Base-by-base conservation (phyloP, 805 yeast genomes). In the Candida taoyuanica region DNA sequence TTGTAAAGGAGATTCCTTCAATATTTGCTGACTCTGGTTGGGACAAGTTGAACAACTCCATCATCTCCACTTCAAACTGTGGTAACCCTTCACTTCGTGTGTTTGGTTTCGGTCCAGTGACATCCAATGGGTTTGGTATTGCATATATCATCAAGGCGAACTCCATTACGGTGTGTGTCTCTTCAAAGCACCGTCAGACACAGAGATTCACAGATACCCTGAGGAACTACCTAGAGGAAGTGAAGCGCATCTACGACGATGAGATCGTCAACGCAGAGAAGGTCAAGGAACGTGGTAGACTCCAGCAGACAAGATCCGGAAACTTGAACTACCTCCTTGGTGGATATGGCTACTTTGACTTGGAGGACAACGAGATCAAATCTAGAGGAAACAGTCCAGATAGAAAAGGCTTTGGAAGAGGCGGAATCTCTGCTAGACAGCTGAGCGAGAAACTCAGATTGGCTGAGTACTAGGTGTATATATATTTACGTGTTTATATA, bases 21-120 rank as follows among this genome's bases (percentile, higher is more conserved):
- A 72, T 88, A 12, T 88, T 87, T 63, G 82, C 85, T 1, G 95
- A 88, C 59, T 67, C 76, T 7, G 95, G 96, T 20, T 88, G 96
- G 96, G 86, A 81, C 51, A 76, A 78, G 55, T 63, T 88, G 42
- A 86, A 86, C 62, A 84, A 80, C 48, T 82, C 91, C 5, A 73
- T 87, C 16, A 65, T 88, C 18, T 84, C 94, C 12, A 84, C 93
- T 5, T 79, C 89, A 14, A 88, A 88, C 60, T 88, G 97, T 65
- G 96, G 96, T 27, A 88, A 88, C 58, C 95, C 95, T 5, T 83
- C 95, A 2, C 68, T 88, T 40, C 79, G 83, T 46, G 68, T 82
- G 34, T 88, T 88, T 65, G 97, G 97, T 0, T 88, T 88, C 55
- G 94, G 96, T 4, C 96, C 97, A 3, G 89, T 87, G 2, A 71